Base-by-base conservation (phyloP, 2,329 filamentous ascomycete genomes). In the Aureobasidium subglaciale region DNA sequence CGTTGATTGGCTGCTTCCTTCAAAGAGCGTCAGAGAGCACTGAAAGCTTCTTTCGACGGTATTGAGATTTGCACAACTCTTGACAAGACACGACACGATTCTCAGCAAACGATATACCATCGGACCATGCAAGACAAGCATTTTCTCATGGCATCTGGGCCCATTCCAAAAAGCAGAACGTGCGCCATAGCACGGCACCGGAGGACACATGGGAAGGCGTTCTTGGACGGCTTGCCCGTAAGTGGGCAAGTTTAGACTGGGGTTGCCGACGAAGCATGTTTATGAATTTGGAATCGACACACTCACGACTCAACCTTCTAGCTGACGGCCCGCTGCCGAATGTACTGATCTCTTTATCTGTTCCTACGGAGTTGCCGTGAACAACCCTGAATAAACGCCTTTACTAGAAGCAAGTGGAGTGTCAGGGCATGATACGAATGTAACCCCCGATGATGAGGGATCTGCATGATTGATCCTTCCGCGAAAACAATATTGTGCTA, bases 241-340 rank as follows among this genome's bases (percentile, higher is more conserved):
- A 16, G 5, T n/a, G 5, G 46, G 46, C 46, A 50, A 24, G 46
- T 38, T 27, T 50, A 50, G 46, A 37, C 46, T 50, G n/a, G 46
- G 8, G n/a, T 7, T 50, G 46, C 46, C 46, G n/a, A 37, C 16
- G 22, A 6, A 15, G n/a, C 22, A 6, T 24, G 32, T 24, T 50
- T 29, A 24, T 15, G 24, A 24, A 50, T 50, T 50, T 50, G 46
- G 46, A 50, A 50, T 50, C 30, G 7, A 37, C 13, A n/a, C n/a
- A 22, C 18, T 25, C 9, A 27, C 5, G 22, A 13, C 16, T 20
- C 30, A 34, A 34, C n/a, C 25, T n/a, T n/a, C 15, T 13, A 25
- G 45, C 10, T 35, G 30, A 35, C 45, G 45, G 30, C 29, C 45
- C 45, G 30, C 45, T 48, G 4, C 45, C 30, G 45, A 20, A 22